Percentiles rank a stretch among this genome's conserved stretches.
Evolutionary conservation across 768 basidiomycete genomes (phyloP).

Genomic region (Phlebiopsis flavidoalba): DNA sequence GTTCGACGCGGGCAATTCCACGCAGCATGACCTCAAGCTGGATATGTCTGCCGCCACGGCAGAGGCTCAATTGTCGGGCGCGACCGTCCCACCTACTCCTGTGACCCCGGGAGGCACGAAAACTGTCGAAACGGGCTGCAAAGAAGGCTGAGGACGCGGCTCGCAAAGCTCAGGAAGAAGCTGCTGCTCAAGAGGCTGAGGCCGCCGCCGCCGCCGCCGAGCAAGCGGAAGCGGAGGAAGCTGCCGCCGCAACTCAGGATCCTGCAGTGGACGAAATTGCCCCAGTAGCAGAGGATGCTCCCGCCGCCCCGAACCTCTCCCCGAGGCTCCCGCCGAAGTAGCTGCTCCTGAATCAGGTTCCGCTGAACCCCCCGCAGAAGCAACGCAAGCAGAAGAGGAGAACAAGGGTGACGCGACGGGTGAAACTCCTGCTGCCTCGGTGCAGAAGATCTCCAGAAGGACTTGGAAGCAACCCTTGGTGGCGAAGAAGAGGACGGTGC

Average conservation of each 20-base stretch:
- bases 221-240: conserved; percentile 14
- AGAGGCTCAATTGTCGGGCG: background rate
- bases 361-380: background rate
- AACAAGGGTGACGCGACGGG: background rate
- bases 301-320: background rate
- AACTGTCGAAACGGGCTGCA: background rate
- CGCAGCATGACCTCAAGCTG: background rate
- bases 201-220: conserved; percentile 11
- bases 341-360: conserved; percentile 3
- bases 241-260: background rate
- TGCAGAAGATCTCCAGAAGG: background rate
- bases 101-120: background rate
- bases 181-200: conserved; percentile 23
- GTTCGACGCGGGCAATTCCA: background rate
- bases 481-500: conserved; percentile 3
- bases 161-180: conserved; percentile 13
- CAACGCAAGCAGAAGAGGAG: background rate
- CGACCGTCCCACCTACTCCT: conserved; percentile 13
- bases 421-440: background rate
- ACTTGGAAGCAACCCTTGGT: conserved; percentile 2
- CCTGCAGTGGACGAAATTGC: background rate
- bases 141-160: conserved; percentile 17
- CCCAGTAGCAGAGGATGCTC: background rate
- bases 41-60: background rate
- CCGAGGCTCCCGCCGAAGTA: background rate